phyloP scores from a whole-genome alignment of 805 yeast species.

The Saturnispora diversa region DNA sequence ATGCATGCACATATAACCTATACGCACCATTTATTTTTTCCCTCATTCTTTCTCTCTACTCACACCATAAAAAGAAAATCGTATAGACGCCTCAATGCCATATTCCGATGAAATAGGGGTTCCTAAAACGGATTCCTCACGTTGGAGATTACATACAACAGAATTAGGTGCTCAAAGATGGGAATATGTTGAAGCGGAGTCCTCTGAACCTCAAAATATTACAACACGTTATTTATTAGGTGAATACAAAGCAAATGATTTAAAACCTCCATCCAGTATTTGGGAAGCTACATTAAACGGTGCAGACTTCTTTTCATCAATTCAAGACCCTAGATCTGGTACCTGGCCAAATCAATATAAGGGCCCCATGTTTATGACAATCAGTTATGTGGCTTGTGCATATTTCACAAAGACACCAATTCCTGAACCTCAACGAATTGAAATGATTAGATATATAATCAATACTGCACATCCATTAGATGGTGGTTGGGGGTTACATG shows the following conservation, averaged over 20 bases:
- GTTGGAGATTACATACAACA: constrained; percentile 71
- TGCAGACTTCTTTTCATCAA: constrained; percentile 52
- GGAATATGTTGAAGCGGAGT: constrained; percentile 52
- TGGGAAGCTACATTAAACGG: constrained; percentile 63
- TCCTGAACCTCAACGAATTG: constrained; percentile 55
- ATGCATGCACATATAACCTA: too few species aligned
- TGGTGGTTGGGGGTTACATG: constrained; percentile 99
- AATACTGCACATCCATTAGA: constrained; percentile 94
- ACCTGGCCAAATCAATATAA: constrained; percentile 87
- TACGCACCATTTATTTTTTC: too few species aligned
- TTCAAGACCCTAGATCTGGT: constrained; percentile 79
- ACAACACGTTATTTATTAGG: constrained; percentile 45
- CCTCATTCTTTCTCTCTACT: too few species aligned
- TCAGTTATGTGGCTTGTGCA: constrained; percentile 73
- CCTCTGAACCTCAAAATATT: constrained; percentile 43
- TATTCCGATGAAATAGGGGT: constrained; percentile 69
- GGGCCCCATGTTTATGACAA: constrained; percentile 97
- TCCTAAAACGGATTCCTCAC: constrained; percentile 55
- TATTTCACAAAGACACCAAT: constrained; percentile 65
- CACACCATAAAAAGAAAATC: too few species aligned
- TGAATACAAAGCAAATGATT: constrained; percentile 16
- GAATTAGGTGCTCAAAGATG: constrained; percentile 74
- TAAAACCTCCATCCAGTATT: constrained; percentile 30
- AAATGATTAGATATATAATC: constrained; percentile 77
- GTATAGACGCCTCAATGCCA: too few species aligned